A percentile compares a stretch with the other conserved stretches of the same genome.
phyloP scores from a whole-genome alignment of 257 asterid genomes.

The Rauvolfia tetraphylla region DNA sequence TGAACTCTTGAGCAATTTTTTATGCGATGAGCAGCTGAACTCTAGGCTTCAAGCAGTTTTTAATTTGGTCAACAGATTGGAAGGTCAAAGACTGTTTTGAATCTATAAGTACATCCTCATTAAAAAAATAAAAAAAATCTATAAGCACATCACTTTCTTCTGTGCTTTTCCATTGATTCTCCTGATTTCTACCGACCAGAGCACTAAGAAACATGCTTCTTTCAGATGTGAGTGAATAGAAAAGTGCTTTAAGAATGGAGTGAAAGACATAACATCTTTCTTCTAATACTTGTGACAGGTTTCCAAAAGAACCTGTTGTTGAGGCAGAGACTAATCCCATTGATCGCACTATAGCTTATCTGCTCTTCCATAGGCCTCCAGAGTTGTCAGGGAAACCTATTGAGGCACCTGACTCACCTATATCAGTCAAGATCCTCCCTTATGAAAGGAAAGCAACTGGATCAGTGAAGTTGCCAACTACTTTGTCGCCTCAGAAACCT shows the following conservation, averaged over 20 bases:
- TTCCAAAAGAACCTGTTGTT: constrained; percentile 43
- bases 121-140: no score
- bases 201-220: background rate
- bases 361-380: constrained; percentile 69
- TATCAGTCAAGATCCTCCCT: constrained; percentile 39
- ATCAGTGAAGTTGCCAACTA: constrained; percentile 26
- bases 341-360: constrained; percentile 82
- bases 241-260: background rate
- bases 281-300: constrained; percentile 34
- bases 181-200: background rate
- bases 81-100: background rate
- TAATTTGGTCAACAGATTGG: background rate
- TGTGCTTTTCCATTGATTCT: background rate
- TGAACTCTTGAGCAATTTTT: no score
- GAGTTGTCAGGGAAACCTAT: constrained; percentile 47
- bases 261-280: background rate
- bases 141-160: background rate
- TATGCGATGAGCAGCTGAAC: no score
- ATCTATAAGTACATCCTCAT: no score
- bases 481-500: constrained; percentile 27
- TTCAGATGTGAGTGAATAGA: background rate
- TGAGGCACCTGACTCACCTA: constrained; percentile 48
- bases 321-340: constrained; percentile 82
- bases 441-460: constrained; percentile 34
- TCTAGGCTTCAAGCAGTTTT: background rate